A percentile compares a stretch with the other conserved stretches of the same genome.
Conservation (phyloP, 2,329 filamentous ascomycete genomes). For the Tympanopsis confertula region DNA sequence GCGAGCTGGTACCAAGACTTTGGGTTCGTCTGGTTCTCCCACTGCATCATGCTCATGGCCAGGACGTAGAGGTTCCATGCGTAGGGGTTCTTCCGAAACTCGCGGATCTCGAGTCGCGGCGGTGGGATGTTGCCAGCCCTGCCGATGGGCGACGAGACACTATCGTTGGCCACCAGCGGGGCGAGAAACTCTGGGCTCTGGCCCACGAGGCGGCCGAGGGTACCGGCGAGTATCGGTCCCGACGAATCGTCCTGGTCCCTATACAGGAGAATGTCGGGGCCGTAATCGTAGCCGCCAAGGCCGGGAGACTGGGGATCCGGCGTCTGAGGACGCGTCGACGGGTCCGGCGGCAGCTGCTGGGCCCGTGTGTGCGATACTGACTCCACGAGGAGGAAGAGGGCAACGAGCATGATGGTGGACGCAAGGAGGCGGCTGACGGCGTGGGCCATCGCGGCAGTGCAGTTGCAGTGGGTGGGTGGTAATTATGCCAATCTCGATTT, state of each 20-base stretch:
- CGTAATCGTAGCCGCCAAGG: background rate
- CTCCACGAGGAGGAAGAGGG: no score
- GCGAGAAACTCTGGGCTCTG: no score
- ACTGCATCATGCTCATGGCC: constrained; percentile 62
- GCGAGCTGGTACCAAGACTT: constrained; percentile 71
- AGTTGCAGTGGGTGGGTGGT: no score
- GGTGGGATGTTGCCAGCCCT: background rate
- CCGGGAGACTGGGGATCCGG: background rate
- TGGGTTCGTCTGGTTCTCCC: constrained; percentile 46
- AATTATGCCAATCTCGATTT: no score
- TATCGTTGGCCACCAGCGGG: background rate
- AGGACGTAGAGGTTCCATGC: constrained; percentile 70
- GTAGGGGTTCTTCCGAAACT: constrained; percentile 50
- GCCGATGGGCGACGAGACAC: no score
- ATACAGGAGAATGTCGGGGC: background rate
- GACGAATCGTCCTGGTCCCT: background rate
- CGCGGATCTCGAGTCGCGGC: constrained; percentile 52
- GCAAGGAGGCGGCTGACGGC: no score
- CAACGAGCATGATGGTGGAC: no score
- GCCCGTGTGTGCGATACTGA: no score
- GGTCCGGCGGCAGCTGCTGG: no score
- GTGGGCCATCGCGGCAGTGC: no score
- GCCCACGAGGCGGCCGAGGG: background rate
- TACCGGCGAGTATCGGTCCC: background rate
- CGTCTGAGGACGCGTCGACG: no score